Percentiles rank a stretch among this genome's conserved stretches.
Conservation (phyloP, 2,329 filamentous ascomycete species). For the Aspergillus sp. region DNA sequence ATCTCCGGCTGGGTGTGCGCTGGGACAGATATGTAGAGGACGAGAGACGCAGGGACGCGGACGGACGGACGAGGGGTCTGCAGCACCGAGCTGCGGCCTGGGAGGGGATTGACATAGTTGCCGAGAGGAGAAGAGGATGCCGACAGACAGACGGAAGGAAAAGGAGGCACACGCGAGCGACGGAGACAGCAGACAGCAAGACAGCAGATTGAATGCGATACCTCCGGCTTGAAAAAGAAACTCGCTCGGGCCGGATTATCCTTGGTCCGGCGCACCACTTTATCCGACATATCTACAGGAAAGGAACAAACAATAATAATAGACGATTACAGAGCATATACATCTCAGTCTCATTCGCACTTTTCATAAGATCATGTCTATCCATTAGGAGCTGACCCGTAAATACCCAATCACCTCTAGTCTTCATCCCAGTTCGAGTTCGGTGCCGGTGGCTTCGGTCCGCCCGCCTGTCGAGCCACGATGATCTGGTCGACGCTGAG, state of each 20-base stretch:
- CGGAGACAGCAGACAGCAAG: slow-evolving; percentile 3
- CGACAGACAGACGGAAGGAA: slow-evolving; percentile 7
- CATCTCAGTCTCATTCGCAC: slow-evolving; percentile 3
- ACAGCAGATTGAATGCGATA: slow-evolving; percentile 7
- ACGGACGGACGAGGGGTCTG: slow-evolving; percentile 33
- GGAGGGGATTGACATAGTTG: slow-evolving; percentile 32
- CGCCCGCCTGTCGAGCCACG: slow-evolving; percentile 91
- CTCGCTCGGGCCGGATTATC: slow-evolving; percentile 25
- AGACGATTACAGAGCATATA: slow-evolving; percentile 1
- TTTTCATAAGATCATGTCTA: slow-evolving; percentile 25
- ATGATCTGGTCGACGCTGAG: slow-evolving; percentile 98
- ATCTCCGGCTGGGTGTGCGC: slow-evolving; percentile 54
- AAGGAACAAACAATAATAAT: slow-evolving; percentile 3
- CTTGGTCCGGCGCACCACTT: slow-evolving; percentile 19
- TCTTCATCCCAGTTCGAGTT: slow-evolving; percentile 73
- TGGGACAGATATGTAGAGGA: slow-evolving; percentile 31
- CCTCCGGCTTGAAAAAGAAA: slow-evolving; percentile 21
- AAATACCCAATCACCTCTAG: slow-evolving; percentile 20
- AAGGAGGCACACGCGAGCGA: slow-evolving; percentile 5
- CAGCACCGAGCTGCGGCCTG: slow-evolving; percentile 35
- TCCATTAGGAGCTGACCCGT: slow-evolving; percentile 13
- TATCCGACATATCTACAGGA: too few relatives aligned
- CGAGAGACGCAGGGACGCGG: slow-evolving; percentile 32
- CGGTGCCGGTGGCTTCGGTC: slow-evolving; percentile 90
- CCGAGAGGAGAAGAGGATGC: slow-evolving; percentile 8